Evolutionary conservation across 768 basidiomycete species (phyloP).

Genomic region (Collybiopsis confluens): DNA sequence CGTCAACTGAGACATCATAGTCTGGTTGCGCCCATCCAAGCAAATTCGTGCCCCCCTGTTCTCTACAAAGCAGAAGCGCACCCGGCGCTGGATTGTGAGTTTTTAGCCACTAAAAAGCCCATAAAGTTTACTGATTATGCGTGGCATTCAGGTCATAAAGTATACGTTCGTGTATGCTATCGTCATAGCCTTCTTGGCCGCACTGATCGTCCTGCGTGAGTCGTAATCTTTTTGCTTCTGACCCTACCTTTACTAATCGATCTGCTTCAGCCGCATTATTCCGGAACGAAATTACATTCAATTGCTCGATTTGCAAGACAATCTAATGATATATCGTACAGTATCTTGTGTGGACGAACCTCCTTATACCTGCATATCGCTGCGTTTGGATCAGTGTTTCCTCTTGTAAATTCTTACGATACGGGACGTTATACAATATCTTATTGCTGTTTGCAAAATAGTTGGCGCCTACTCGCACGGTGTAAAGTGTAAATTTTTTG

Average conservation of each 20-base stretch:
- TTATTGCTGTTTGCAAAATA: no score
- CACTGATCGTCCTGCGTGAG: conserved; percentile 81
- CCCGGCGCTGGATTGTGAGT: conserved; percentile 85
- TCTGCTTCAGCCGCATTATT: conserved; percentile 64
- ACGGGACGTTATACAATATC: conserved; percentile 7
- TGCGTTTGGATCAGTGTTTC: conserved; percentile 8
- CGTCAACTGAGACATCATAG: conserved; percentile 29
- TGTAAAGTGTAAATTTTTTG: no score
- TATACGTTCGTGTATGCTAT: conserved; percentile 81
- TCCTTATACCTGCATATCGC: conserved; percentile 9
- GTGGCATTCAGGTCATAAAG: conserved; percentile 57
- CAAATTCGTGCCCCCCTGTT: conserved; percentile 92
- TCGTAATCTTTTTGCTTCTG: conserved; percentile 16
- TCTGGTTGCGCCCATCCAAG: conserved; percentile 95
- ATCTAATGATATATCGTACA: conserved; percentile 57
- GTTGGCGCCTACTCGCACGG: no score
- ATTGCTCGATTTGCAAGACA: conserved; percentile 81
- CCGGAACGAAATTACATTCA: conserved; percentile 71
- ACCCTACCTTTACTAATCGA: conserved; percentile 12
- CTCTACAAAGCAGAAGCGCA: conserved; percentile 90
- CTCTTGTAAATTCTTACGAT: conserved; percentile 8
- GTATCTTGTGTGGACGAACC: conserved; percentile 9
- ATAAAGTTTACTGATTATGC: conserved; percentile 1
- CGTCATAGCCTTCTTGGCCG: conserved; percentile 72
- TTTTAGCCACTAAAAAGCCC: conserved; percentile 1